Conservation (phyloP, 2,329 filamentous ascomycete species). For the Scedosporium dehoogii region DNA sequence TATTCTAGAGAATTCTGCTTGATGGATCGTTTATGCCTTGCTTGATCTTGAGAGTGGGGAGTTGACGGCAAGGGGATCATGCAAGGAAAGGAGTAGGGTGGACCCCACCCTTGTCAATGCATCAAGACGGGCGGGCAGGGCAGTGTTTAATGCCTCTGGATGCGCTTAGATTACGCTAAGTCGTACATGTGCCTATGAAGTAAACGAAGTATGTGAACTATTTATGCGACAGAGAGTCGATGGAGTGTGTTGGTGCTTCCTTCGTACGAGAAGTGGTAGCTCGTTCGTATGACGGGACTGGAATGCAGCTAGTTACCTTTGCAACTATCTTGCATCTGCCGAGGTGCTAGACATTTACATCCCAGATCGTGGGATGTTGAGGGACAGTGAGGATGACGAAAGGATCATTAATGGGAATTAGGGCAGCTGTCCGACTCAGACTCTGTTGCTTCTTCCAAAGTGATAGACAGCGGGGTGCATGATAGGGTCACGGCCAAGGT, state of each 20-base stretch:
- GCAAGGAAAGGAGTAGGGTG: not conserved
- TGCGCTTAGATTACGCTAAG: not conserved
- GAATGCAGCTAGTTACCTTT: too few species aligned
- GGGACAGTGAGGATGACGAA: not conserved
- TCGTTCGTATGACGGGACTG: too few species aligned
- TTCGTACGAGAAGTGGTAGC: too few species aligned
- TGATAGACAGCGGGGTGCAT: slow-evolving; percentile 1
- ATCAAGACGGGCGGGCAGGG: not conserved
- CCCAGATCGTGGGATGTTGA: not conserved
- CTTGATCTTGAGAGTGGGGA: too few species aligned
- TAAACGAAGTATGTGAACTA: not conserved
- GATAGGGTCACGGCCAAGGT: slow-evolving; percentile 2
- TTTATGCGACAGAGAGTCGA: not conserved
- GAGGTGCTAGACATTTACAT: too few species aligned
- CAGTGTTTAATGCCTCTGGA: not conserved
- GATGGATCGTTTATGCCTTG: too few species aligned
- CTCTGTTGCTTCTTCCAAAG: not conserved
- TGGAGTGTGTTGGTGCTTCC: not conserved
- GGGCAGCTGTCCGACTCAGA: not conserved
- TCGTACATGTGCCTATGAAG: not conserved
- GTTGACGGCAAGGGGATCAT: not conserved
- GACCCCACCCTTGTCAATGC: too few species aligned
- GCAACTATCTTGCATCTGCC: too few species aligned
- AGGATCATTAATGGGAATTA: not conserved
- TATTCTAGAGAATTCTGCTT: too few species aligned